Conservation (phyloP, 805 yeast species). For the Cyberlindnera lachancei region DNA sequence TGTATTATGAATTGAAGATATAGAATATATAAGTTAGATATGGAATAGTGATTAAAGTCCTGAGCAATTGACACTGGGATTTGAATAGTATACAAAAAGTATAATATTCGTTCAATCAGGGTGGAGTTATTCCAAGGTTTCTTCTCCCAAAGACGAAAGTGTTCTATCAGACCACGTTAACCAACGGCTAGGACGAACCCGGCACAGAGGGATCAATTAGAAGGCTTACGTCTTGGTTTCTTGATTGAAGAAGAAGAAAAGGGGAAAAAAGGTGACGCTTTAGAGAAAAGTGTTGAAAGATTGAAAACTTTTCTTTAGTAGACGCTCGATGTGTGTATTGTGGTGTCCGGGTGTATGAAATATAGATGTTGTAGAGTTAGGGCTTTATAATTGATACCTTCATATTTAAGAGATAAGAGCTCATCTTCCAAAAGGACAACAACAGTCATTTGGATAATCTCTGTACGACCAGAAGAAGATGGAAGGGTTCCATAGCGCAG, state of each 20-base stretch:
- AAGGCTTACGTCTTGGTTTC: slow-evolving; percentile 20
- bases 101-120: slow-evolving; percentile 21
- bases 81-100: too few relatives aligned
- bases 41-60: slow-evolving; percentile 25
- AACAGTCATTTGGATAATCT: too few relatives aligned
- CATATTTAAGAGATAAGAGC: too few relatives aligned
- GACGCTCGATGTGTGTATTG: not conserved
- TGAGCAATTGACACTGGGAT: slow-evolving; percentile 9
- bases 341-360: slow-evolving; percentile 2
- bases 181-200: slow-evolving; percentile 27
- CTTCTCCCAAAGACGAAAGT: slow-evolving; percentile 24
- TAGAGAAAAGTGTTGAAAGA: not conserved
- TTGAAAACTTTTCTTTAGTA: slow-evolving; percentile 1
- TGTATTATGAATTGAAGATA: too few relatives aligned
- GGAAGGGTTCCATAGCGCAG: slow-evolving; percentile 9
- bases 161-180: slow-evolving; percentile 20
- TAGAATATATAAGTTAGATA: slow-evolving; percentile 6
- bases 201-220: slow-evolving; percentile 19
- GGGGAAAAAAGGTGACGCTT: not conserved
- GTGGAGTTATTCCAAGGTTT: slow-evolving; percentile 20
- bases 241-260: slow-evolving; percentile 8
- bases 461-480: too few relatives aligned
- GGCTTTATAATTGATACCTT: not conserved
- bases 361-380: not conserved
- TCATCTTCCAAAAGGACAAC: too few relatives aligned